Base-by-base conservation (phyloP, 331 rosid species). In the Pyrus hybrid region DNA sequence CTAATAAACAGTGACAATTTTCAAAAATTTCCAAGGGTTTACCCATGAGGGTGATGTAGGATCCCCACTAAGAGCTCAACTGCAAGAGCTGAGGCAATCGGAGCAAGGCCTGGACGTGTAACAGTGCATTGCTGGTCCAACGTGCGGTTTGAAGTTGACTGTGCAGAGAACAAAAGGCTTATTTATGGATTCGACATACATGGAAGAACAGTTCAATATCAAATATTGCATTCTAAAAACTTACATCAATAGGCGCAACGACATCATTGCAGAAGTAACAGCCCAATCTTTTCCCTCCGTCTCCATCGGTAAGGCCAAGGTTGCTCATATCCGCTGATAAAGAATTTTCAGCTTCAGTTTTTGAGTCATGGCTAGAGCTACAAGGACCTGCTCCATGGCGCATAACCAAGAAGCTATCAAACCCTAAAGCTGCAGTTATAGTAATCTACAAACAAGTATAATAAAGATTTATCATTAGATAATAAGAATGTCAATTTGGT, bases 101-200 rank as follows among this genome's bases (percentile, higher is more conserved):
- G 93, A 85, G 98, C 95, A 61, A 93, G 95, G 63, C 96, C 98
- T 4, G 98, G 98, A 23, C 96, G 93, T 33, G 98, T 91, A 65
- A 90, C 96, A 21, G 98, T 93, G 83, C 98, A 93, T 78, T 93
- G 98, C 86, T 93, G 98, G 81, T 93, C 98, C 88, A 93, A 87
- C 9, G 95, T 89, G 69, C 96, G 96, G 81, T 93, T 89, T 32
- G 95, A 83, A 66, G 95, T 93, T 74, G 98, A 93, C 98, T 93
- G 87, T 83, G 79, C 61, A 76, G 68, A 74, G 70, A 68, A 33
- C 54, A 76, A 9, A 65, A 11, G 45, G 82, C 51, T 80, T 63
- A 75, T 76, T 51, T 51, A 51, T 6, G 73, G 20, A 13, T 26
- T 43, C 17, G 54, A 64, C 18, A 26, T 56, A 54, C 13, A 82